These are phyloP conservation scores for Blepharisma japonicum DNA, from an alignment of 73 alveolate genomes.

Conservation along the genomic window DNA sequence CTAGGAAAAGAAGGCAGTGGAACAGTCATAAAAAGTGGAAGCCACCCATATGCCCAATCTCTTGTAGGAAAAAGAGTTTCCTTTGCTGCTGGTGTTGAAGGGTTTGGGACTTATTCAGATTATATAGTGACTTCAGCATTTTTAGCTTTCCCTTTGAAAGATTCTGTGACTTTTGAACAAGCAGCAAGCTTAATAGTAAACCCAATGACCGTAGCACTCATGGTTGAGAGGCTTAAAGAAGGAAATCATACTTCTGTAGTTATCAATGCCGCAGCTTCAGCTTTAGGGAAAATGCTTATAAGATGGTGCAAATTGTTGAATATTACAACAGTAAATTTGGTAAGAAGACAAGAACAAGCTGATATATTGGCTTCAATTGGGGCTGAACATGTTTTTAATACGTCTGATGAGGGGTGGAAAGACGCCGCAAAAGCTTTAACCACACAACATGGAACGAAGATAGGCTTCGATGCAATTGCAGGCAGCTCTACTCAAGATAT, in stretches of 20 bases:
- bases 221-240: conserved; percentile 39
- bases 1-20: conserved; percentile 85
- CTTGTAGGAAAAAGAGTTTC: conserved; percentile 63
- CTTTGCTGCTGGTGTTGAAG: conserved; percentile 34
- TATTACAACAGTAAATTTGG: conserved; percentile 57
- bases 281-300: conserved; percentile 68
- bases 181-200: conserved; percentile 63
- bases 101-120: conserved; percentile 67
- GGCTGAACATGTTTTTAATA: conserved; percentile 58
- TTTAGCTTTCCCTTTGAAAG: conserved; percentile 50
- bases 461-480: conserved; percentile 55
- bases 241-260: conserved; percentile 52
- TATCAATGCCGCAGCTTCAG: conserved; percentile 63
- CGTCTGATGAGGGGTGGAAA: conserved; percentile 30
- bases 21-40: conserved; percentile 67
- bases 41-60: conserved; percentile 58
- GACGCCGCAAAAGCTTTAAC: conserved; percentile 34
- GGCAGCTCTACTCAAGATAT: conserved; percentile 50
- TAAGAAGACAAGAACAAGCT: conserved; percentile 65
- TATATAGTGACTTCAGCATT: conserved; percentile 61
- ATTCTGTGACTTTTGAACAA: conserved; percentile 44
- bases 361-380: conserved; percentile 48
- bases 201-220: conserved; percentile 72
- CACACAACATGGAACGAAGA: conserved; percentile 36
- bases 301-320: conserved; percentile 45